Conservation (phyloP, 2,329 filamentous ascomycete species). For the Aspergillus viridinutans region DNA sequence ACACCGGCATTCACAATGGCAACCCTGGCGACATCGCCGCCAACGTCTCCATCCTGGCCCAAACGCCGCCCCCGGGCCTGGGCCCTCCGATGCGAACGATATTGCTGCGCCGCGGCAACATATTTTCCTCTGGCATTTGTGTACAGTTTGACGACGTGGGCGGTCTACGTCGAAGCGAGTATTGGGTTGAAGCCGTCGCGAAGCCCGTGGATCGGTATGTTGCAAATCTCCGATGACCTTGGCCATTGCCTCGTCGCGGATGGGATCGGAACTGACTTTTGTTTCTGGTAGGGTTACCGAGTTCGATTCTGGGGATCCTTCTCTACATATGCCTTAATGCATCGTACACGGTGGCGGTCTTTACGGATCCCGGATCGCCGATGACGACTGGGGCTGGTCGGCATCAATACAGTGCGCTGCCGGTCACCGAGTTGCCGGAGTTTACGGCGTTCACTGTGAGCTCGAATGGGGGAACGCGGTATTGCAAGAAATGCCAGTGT, state of each 20-base stretch:
- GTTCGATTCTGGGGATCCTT: conserved; percentile 61
- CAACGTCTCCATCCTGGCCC: conserved; percentile 37
- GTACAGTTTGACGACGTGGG: conserved; percentile 88
- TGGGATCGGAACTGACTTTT: conserved; percentile 1
- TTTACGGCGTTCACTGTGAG: conserved; percentile 86
- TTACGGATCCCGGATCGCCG: conserved; percentile 78
- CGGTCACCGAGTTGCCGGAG: conserved; percentile 61
- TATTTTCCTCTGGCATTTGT: conserved; percentile 89
- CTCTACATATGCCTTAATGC: conserved; percentile 79
- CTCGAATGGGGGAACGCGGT: conserved; percentile 78
- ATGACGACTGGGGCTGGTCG: conserved; percentile 31
- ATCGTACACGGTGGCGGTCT: conserved; percentile 89
- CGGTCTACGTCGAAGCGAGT: conserved; percentile 75
- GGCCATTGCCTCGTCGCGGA: too few relatives aligned
- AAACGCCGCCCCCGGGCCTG: conserved; percentile 41
- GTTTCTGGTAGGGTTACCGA: conserved; percentile 31
- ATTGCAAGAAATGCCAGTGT: conserved; percentile 95
- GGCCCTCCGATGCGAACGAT: conserved; percentile 63
- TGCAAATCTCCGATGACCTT: neutral
- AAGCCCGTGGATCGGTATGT: conserved; percentile 43
- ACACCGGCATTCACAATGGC: conserved; percentile 27
- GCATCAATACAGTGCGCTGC: conserved; percentile 68
- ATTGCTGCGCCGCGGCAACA: conserved; percentile 71
- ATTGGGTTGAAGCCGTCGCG: conserved; percentile 60
- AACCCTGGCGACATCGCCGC: conserved; percentile 34